Percentiles rank a stretch among this genome's conserved stretches.
Evolutionary conservation across 2,329 filamentous ascomycete genomes (phyloP).

Genomic region (Helminthosporium solani): DNA sequence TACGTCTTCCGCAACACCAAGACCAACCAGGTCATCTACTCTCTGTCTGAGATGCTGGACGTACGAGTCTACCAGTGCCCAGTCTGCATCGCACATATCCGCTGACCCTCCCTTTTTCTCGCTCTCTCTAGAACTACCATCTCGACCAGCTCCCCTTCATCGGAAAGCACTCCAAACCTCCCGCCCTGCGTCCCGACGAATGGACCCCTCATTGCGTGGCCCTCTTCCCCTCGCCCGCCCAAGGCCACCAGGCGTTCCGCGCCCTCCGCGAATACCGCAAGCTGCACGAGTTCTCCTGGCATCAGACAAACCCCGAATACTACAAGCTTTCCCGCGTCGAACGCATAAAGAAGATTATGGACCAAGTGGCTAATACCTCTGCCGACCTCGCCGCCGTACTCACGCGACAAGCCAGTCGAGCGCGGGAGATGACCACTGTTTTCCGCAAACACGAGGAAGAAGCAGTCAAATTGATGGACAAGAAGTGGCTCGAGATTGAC

Average conservation of each 20-base stretch:
- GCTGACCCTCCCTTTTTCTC: neutral
- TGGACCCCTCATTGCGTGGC: slow-evolving; percentile 63
- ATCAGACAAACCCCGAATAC: slow-evolving; percentile 43
- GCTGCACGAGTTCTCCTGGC: slow-evolving; percentile 59
- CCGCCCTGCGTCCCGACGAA: slow-evolving; percentile 60
- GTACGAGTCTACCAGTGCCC: slow-evolving; percentile 50
- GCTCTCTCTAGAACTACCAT: slow-evolving; percentile 47
- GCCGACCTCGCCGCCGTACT: slow-evolving; percentile 62
- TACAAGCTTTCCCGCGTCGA: slow-evolving; percentile 50
- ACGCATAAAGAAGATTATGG: slow-evolving; percentile 57
- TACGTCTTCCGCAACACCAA: slow-evolving; percentile 63
- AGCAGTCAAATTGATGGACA: slow-evolving; percentile 16
- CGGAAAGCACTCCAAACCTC: slow-evolving; percentile 63
- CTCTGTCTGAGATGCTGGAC: slow-evolving; percentile 57
- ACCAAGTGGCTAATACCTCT: slow-evolving; percentile 64
- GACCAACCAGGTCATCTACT: slow-evolving; percentile 66
- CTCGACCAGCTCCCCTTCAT: slow-evolving; percentile 61
- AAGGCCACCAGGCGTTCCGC: slow-evolving; percentile 57
- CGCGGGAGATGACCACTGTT: slow-evolving; percentile 21
- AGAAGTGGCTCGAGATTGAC: slow-evolving; percentile 28
- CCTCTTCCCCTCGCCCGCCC: slow-evolving; percentile 52
- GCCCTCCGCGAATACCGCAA: slow-evolving; percentile 61
- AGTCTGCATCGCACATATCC: too few species aligned
- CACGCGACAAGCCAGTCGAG: slow-evolving; percentile 47
- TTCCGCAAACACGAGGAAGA: slow-evolving; percentile 18